Evolutionary conservation across 345 rosid species (phyloP), one percentile per base, ranked within the genome.

Genomic region (Pistacia atlantica): DNA sequence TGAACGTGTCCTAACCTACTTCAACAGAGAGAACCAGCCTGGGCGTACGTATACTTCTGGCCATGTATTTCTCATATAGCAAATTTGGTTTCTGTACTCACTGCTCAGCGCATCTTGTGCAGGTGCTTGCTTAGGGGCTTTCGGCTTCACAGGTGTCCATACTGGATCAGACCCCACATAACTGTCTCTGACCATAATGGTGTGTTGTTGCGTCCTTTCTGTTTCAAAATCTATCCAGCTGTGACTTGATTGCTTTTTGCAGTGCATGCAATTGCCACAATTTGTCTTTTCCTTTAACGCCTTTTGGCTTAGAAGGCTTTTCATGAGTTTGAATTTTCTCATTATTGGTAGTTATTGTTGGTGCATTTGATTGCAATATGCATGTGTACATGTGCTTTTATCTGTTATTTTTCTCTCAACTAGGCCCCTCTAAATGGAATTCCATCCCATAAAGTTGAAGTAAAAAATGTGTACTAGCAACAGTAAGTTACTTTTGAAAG

Each of bases 51-150:
- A 85, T 84, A 65, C 45, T 72, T 62, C 71, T 73, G 48, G 13
- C 74, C 74, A 63, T 5, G 38, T 62, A 58, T 67, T 55, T 79
- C 14, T 35, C 5, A 7, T 74, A 51, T 72, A 14, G 46, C 33
- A 59, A 38, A 48, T 73, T 35, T 65, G 25, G 52, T 48, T 55
- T 81, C 42, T 60, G 35, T 48, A 13, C 80, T 69, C 59, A 62
- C n/a, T 11, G 55, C 65, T 65, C 11, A 25, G 37, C 11, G 45
- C 31, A 25, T 71, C 62, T 80, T 70, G 45, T 85, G 13, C 80
- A 92, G 97, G 84, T 91, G 95, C 90, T 91, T 91, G 90, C 95
- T 92, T 65, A 85, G 97, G 77, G 97, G 95, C 69, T 92, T 92
- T 75, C 91, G 97, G 83, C 91, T 92, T 66, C 97, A 92, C 76